These are phyloP conservation scores for Selaginella tamariscina DNA, from an alignment of 75 land plant species.

Conservation along the genomic window DNA sequence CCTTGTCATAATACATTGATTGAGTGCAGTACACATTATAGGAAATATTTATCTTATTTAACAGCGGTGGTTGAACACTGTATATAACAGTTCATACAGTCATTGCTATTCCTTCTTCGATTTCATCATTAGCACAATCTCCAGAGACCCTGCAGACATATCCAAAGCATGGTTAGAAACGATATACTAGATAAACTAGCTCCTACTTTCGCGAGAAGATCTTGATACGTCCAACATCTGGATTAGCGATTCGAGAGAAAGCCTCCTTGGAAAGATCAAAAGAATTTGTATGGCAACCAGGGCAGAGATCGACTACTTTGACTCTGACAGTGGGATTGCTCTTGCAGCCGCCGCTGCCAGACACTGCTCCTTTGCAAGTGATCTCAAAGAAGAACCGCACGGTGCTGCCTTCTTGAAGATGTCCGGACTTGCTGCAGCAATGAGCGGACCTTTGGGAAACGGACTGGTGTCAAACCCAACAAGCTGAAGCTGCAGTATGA, in stretches of 20 bases:
- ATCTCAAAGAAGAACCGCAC: constrained; percentile 38
- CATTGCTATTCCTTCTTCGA: too few species aligned
- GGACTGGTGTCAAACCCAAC: constrained; percentile 32
- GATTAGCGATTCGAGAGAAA: constrained; percentile 15
- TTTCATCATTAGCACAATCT: too few species aligned
- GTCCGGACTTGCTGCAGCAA: constrained; percentile 39
- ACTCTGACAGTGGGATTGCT: constrained; percentile 17
- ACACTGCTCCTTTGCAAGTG: constrained; percentile 29
- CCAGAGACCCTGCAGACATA: too few species aligned
- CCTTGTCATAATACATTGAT: too few species aligned
- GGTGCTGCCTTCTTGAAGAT: constrained; percentile 46
- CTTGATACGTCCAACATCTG: constrained; percentile 7
- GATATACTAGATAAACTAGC: too few species aligned
- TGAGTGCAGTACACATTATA: too few species aligned
- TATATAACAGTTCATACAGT: too few species aligned
- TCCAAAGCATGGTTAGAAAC: too few species aligned
- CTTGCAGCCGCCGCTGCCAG: constrained; percentile 16
- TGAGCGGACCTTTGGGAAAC: constrained; percentile 32
- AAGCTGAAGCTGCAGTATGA: constrained; percentile 45
- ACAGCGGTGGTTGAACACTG: too few species aligned
- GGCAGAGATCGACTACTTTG: constrained; percentile 23
- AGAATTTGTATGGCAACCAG: constrained; percentile 11
- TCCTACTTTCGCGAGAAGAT: too few species aligned
- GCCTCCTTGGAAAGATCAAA: constrained; percentile 21
- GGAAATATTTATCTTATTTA: too few species aligned